Conservation (phyloP, 2,329 filamentous ascomycete species). For the Claviceps pusilla region DNA sequence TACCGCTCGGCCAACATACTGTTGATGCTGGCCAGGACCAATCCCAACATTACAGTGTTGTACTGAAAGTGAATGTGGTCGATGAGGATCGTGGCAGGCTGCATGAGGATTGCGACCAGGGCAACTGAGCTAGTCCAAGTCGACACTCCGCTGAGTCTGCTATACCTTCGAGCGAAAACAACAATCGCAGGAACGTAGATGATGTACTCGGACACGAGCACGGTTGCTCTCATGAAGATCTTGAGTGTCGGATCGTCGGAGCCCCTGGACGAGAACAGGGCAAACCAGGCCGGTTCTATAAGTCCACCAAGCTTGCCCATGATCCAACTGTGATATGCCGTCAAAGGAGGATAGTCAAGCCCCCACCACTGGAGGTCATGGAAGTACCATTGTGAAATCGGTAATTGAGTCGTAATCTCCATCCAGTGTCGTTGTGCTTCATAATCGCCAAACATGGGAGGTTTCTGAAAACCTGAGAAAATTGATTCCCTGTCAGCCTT, state of each 20-base stretch:
- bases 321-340: constrained; percentile 97
- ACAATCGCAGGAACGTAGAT: constrained; percentile 75
- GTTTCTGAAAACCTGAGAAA: constrained; percentile 52
- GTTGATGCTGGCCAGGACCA: constrained; percentile 74
- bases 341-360: constrained; percentile 91
- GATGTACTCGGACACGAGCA: constrained; percentile 80
- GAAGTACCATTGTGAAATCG: constrained; percentile 92
- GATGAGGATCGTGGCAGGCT: constrained; percentile 77
- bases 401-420: constrained; percentile 82
- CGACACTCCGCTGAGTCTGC: constrained; percentile 59
- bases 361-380: constrained; percentile 97
- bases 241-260: constrained; percentile 67
- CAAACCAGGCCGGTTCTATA: constrained; percentile 78
- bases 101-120: constrained; percentile 79
- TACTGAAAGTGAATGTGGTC: constrained; percentile 97
- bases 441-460: constrained; percentile 92
- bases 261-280: constrained; percentile 66
- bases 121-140: constrained; percentile 74
- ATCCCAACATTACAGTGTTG: constrained; percentile 94
- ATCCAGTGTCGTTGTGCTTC: constrained; percentile 98
- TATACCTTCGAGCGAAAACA: constrained; percentile 71
- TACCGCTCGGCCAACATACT: constrained; percentile 73
- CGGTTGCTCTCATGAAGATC: constrained; percentile 89
- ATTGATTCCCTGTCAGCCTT: background rate
- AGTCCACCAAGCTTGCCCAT: constrained; percentile 68